Base-by-base conservation (phyloP, 2,329 filamentous ascomycete species). In the Purpureocillium takamizusanense region DNA sequence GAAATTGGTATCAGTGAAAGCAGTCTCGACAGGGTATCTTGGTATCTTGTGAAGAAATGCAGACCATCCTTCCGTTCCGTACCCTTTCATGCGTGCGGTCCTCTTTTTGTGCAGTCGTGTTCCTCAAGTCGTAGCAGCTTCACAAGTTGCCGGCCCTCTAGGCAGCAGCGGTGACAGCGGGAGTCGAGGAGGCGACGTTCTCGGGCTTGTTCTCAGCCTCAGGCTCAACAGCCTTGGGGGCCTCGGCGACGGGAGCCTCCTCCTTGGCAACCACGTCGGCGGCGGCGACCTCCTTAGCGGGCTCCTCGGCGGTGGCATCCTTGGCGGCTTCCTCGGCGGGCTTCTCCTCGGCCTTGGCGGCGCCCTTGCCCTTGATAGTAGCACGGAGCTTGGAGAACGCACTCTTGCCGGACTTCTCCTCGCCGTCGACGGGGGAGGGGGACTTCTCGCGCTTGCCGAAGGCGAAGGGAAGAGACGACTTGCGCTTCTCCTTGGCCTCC, bases 401-500 rank as follows among this genome's bases (percentile, higher is more conserved):
- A 41, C 67, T 66, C 46, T 69, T 70, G 45, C 50, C 47, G 29
- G 47, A 25, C 44, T 50, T 50, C 23, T 76, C 70, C 47, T 75
- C 70, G 56, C 84, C 81, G 51, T 78, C 71, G 47, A 81, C 81
- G 2, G 72, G 73, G 28, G 65, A 53, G 33, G 66, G 59, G 28
- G 62, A 63, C 63, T 75, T 74, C 61, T 83, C 81, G 73, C 90
- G 90, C 75, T 86, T 83, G 53, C 86, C 79, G 55, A 78, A 81
- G 52, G 78, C 78, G 65, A 94, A 94, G 35, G 73, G 72, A 8
- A 78, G 62, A 54, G 89, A 81, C 49, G 86, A 92, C 64, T 80
- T 79, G 62, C 87, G 85, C 84, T 94, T 94, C 63, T 77, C 72
- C 78, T 86, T 88, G 50, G 71, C 59, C 45, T 76, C 74, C 64